A percentile compares a stretch with the other conserved stretches of the same genome.
phyloP scores from a whole-genome alignment of 148 eudicot species.

The Oxyria digyna region DNA sequence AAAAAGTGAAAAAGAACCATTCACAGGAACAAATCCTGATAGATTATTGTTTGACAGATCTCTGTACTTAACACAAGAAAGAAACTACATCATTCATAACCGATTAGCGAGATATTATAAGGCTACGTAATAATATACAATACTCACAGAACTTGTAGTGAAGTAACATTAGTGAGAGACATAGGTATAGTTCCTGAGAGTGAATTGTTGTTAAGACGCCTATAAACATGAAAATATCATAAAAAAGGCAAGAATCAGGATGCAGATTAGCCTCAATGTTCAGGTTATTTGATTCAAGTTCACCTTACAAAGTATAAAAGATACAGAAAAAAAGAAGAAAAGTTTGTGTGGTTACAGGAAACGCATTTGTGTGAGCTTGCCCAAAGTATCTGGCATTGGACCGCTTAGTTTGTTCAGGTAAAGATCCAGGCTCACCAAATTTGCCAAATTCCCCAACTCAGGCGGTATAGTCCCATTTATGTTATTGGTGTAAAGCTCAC shows the following conservation, averaged over 20 bases:
- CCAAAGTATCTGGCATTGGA: slow-evolving; percentile 23
- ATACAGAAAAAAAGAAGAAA: not conserved
- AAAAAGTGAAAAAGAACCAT: slow-evolving; percentile 44
- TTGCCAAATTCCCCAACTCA: slow-evolving; percentile 23
- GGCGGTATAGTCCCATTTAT: slow-evolving; percentile 20
- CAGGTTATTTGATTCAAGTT: not conserved
- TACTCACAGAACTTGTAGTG: slow-evolving; percentile 28
- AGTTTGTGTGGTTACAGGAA: slow-evolving; percentile 18
- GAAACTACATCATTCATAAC: not conserved
- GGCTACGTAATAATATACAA: not conserved
- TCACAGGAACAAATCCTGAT: slow-evolving; percentile 40
- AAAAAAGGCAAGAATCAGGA: not conserved
- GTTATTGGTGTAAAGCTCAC: slow-evolving; percentile 25
- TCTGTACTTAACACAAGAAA: slow-evolving; percentile 13
- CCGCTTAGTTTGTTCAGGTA: slow-evolving; percentile 20
- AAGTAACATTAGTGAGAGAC: slow-evolving; percentile 17
- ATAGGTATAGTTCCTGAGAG: slow-evolving; percentile 17
- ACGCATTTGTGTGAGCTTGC: slow-evolving; percentile 15
- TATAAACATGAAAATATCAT: slow-evolving; percentile 2
- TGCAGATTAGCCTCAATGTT: not conserved
- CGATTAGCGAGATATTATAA: not conserved
- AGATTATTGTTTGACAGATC: slow-evolving; percentile 37
- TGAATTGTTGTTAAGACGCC: slow-evolving; percentile 31
- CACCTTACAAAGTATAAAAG: not conserved
- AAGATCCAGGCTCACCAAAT: slow-evolving; percentile 26